Evolutionary conservation across 1,139 yeast genomes (phyloP).

Genomic region (Spathaspora sp.): DNA sequence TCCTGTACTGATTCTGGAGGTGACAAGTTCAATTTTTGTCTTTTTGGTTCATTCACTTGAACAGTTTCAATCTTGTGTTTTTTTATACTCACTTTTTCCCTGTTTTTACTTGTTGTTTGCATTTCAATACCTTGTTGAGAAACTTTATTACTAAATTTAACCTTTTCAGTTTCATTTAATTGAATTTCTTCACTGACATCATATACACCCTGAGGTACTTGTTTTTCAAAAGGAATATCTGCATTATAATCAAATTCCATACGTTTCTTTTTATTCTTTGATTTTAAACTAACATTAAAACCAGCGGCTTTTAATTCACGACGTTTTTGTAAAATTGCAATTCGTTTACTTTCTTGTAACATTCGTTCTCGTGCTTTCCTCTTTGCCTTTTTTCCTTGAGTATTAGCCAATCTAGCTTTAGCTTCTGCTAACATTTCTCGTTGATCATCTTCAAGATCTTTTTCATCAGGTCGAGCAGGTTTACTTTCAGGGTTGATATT

Average conservation of each 20-base stretch:
- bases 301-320: slow-evolving; percentile 89
- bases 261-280: slow-evolving; percentile 48
- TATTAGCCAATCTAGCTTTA: slow-evolving; percentile 83
- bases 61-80: slow-evolving; percentile 29
- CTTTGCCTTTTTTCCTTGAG: slow-evolving; percentile 94
- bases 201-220: slow-evolving; percentile 69
- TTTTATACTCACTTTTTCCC: slow-evolving; percentile 12
- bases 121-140: slow-evolving; percentile 48
- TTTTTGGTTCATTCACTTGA: slow-evolving; percentile 15
- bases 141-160: slow-evolving; percentile 47
- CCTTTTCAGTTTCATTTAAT: slow-evolving; percentile 36
- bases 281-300: slow-evolving; percentile 53
- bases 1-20: slow-evolving; percentile 3
- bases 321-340: slow-evolving; percentile 77
- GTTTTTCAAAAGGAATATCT: slow-evolving; percentile 77
- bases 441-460: slow-evolving; percentile 83
- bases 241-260: slow-evolving; percentile 78
- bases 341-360: slow-evolving; percentile 67
- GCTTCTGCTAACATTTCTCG: slow-evolving; percentile 93
- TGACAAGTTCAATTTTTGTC: slow-evolving; percentile 14
- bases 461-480: slow-evolving; percentile 80
- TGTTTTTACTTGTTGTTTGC: slow-evolving; percentile 29
- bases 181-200: slow-evolving; percentile 62
- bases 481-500: slow-evolving; percentile 77
- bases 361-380: slow-evolving; percentile 85